Evolutionary conservation across 495 filamentous ascomycete species (phyloP).

Genomic region (Xylaria bambusicola): DNA sequence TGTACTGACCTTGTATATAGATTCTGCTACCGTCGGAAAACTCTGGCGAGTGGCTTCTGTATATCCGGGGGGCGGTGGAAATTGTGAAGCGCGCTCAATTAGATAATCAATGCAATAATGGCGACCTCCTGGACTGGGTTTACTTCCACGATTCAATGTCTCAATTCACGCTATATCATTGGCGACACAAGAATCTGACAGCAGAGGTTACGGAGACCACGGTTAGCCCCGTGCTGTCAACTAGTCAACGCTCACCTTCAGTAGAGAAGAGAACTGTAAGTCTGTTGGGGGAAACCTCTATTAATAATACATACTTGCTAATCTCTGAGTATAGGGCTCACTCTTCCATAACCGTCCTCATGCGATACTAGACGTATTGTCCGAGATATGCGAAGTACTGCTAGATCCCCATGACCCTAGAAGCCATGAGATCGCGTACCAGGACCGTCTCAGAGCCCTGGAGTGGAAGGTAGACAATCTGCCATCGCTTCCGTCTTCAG

Average conservation of each 20-base stretch:
- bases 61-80: constrained; percentile 26
- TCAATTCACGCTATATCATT: constrained; percentile 29
- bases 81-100: constrained; percentile 20
- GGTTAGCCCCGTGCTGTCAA: neutral
- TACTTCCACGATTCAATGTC: constrained; percentile 29
- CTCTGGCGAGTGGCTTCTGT: constrained; percentile 32
- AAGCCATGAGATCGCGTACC: constrained; percentile 20
- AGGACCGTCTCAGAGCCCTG: constrained; percentile 22
- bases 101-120: constrained; percentile 14
- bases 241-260: neutral
- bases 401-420: constrained; percentile 19
- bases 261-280: neutral
- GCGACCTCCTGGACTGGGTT: constrained; percentile 22
- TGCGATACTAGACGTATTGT: constrained; percentile 22
- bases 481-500: neutral
- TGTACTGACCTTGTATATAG: neutral
- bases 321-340: neutral
- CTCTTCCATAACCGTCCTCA: constrained; percentile 18
- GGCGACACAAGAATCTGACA: constrained; percentile 20
- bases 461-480: constrained; percentile 23
- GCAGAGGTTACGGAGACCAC: constrained; percentile 1
- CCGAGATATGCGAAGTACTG: constrained; percentile 26
- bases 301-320: neutral
- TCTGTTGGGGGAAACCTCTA: too few relatives aligned
- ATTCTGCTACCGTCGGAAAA: constrained; percentile 26